Percentiles rank a stretch among this genome's conserved stretches.
Evolutionary conservation across 371 early-diverging fungal genomes (phyloP).

Genomic region (Blakeslea trispora): DNA sequence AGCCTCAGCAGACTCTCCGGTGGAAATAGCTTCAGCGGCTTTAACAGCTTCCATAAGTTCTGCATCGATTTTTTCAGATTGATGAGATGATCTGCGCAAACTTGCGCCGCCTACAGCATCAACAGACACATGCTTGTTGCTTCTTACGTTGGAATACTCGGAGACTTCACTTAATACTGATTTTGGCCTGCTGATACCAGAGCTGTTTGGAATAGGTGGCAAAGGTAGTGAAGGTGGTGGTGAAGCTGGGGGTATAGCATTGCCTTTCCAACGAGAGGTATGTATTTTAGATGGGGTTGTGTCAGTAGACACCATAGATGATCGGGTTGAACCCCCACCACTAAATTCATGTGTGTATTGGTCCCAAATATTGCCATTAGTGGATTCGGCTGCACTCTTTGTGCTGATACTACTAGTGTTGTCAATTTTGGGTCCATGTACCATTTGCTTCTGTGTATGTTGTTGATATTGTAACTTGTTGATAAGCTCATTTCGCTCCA

Average conservation of each 20-base stretch:
- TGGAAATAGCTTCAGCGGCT: too few relatives aligned
- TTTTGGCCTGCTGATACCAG: not conserved
- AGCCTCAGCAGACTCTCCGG: conserved; percentile 5
- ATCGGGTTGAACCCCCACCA: conserved; percentile 10
- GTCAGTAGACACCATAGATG: conserved; percentile 11
- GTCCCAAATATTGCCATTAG: conserved; percentile 5
- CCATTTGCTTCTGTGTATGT: conserved; percentile 1
- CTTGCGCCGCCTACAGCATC: conserved; percentile 19
- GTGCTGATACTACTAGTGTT: not conserved
- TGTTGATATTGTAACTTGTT: conserved; percentile 11
- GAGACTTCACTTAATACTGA: conserved; percentile 12
- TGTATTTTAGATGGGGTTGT: conserved; percentile 1
- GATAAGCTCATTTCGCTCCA: conserved; percentile 12
- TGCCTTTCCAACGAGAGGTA: conserved; percentile 24
- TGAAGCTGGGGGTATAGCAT: conserved; percentile 24
- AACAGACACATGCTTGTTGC: conserved; percentile 14
- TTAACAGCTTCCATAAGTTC: not conserved
- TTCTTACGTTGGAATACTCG: not conserved
- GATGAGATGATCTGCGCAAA: conserved; percentile 3
- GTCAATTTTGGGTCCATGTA: not conserved
- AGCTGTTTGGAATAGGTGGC: conserved; percentile 24
- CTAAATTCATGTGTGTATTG: not conserved
- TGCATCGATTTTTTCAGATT: conserved; percentile 9
- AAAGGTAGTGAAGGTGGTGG: conserved; percentile 29
- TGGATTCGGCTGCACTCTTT: conserved; percentile 1